These are phyloP conservation scores for Yarrowia sp. DNA, from an alignment of 805 yeast species.

Conservation along the genomic window DNA sequence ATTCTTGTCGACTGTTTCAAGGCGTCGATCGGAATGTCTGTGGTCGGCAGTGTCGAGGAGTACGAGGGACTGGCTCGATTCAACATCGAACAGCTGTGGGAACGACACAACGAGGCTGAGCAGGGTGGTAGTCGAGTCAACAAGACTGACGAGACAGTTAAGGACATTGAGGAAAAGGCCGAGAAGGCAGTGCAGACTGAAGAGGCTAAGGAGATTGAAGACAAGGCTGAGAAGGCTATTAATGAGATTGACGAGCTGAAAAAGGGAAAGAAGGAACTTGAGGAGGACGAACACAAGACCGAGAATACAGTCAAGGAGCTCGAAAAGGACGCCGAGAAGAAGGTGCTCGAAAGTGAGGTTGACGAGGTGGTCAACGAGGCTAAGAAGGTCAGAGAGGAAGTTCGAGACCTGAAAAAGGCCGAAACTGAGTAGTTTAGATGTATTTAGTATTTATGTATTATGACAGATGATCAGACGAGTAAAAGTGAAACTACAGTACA, in stretches of 20 bases:
- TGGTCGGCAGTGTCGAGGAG: conserved; percentile 58
- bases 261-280: conserved; percentile 5
- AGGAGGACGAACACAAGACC: background rate
- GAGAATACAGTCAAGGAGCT: background rate
- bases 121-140: conserved; percentile 13
- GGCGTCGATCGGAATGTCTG: conserved; percentile 85
- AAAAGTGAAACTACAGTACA: no score
- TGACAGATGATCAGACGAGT: no score
- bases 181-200: conserved; percentile 13
- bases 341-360: background rate
- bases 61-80: conserved; percentile 69
- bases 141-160: background rate
- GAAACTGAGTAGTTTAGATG: background rate
- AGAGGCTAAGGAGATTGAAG: conserved; percentile 8
- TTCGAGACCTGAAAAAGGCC: background rate
- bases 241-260: conserved; percentile 6
- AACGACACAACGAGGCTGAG: conserved; percentile 4
- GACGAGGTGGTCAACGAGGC: conserved; percentile 3
- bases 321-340: conserved; percentile 10
- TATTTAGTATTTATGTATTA: conserved; percentile 18
- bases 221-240: conserved; percentile 2
- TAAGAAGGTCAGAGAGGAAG: background rate
- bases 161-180: conserved; percentile 1
- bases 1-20: conserved; percentile 88
- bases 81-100: conserved; percentile 57